These are phyloP conservation scores for Aspergillus sp. DNA, from an alignment of 2,329 filamentous ascomycete genomes.

Conservation along the genomic window DNA sequence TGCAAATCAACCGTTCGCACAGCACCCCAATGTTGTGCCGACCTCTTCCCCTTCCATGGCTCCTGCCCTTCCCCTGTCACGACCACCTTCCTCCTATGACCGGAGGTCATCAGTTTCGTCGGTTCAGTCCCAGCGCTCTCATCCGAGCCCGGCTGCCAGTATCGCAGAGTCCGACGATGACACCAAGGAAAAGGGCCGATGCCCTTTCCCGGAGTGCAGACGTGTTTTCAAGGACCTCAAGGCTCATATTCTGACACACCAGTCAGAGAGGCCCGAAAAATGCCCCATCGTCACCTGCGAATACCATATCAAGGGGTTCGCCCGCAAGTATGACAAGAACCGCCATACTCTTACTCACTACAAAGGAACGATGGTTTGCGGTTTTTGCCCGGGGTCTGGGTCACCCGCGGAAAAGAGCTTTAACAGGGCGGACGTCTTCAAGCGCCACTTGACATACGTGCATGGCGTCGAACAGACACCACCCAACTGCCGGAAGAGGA, in stretches of 20 bases:
- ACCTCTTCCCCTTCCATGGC: constrained; percentile 66
- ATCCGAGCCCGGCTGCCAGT: constrained; percentile 61
- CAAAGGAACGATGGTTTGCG: constrained; percentile 96
- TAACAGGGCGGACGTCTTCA: constrained; percentile 94
- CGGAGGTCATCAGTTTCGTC: constrained; percentile 71
- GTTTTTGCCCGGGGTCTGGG: constrained; percentile 87
- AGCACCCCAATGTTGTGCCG: constrained; percentile 26
- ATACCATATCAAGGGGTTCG: constrained; percentile 89
- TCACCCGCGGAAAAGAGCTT: constrained; percentile 92
- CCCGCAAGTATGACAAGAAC: constrained; percentile 95
- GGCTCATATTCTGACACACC: constrained; percentile 92
- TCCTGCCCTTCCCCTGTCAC: constrained; percentile 54
- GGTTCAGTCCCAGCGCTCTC: constrained; percentile 65
- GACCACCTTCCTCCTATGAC: constrained; percentile 49
- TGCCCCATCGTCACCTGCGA: constrained; percentile 91
- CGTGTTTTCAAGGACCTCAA: constrained; percentile 87
- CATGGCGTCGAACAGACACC: constrained; percentile 92
- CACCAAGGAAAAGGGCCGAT: constrained; percentile 65
- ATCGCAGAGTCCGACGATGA: constrained; percentile 66
- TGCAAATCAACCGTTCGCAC: constrained; percentile 31
- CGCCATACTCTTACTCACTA: constrained; percentile 92
- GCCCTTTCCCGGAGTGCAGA: constrained; percentile 81
- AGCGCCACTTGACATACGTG: constrained; percentile 85
- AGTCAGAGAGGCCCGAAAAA: constrained; percentile 87
- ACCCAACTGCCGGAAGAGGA: constrained; percentile 84